phyloP scores from a whole-genome alignment of 2,329 filamentous ascomycete genomes.

The Parasarocladium wereldwijsianum region DNA sequence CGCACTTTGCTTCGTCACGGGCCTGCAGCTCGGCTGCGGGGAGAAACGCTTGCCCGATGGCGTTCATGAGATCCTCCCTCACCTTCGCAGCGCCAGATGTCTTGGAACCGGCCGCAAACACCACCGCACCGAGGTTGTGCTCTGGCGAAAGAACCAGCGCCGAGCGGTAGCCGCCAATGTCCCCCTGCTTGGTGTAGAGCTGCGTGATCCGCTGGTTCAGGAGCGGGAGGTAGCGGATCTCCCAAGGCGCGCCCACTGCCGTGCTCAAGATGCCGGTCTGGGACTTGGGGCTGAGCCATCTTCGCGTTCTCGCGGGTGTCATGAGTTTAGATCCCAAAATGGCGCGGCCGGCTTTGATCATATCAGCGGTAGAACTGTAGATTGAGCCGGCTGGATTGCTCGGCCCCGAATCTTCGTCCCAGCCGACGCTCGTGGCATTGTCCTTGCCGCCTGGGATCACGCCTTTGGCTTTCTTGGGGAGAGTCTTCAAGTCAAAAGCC shows the following conservation, averaged over 20 bases:
- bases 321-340: slow-evolving; percentile 21
- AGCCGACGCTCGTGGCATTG: slow-evolving; percentile 9
- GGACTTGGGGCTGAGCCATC: slow-evolving; percentile 22
- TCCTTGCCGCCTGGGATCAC: slow-evolving; percentile 9
- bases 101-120: slow-evolving; percentile 14
- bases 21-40: slow-evolving; percentile 2
- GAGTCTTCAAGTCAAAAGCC: slow-evolving; percentile 12
- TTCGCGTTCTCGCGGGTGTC: slow-evolving; percentile 15
- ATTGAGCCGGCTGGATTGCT: slow-evolving; percentile 9
- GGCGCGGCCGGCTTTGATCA: slow-evolving; percentile 18
- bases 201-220: slow-evolving; percentile 19
- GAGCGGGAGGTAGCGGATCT: slow-evolving; percentile 14
- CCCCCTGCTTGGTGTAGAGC: slow-evolving; percentile 25
- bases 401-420: slow-evolving; percentile 11
- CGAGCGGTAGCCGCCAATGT: slow-evolving; percentile 18
- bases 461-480: slow-evolving; percentile 8
- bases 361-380: slow-evolving; percentile 18
- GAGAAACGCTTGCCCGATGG: slow-evolving; percentile 1
- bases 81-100: slow-evolving; percentile 1
- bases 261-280: slow-evolving; percentile 17
- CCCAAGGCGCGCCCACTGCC: slow-evolving; percentile 25
- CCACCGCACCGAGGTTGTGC: slow-evolving; percentile 19
- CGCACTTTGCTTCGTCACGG: not conserved
- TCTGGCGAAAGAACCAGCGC: slow-evolving; percentile 23
- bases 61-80: slow-evolving; percentile 3